Evolutionary conservation across 179 eudicot genomes (phyloP).

Genomic region (Spinacia oleracea): DNA sequence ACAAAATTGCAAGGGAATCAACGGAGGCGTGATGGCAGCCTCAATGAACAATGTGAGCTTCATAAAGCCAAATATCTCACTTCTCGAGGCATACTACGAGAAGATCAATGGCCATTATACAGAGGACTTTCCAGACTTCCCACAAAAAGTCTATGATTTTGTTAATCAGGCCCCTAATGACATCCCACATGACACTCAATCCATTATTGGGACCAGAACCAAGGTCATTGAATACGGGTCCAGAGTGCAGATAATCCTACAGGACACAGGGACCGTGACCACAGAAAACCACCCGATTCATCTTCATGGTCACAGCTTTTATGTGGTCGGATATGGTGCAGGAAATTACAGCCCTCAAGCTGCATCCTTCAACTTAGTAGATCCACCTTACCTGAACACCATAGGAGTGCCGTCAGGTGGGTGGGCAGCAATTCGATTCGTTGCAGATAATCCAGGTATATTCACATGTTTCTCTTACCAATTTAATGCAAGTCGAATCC

Average conservation of each 20-base stretch:
- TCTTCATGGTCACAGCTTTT: conserved; percentile 76
- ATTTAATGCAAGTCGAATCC: not conserved
- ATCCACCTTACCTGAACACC: conserved; percentile 76
- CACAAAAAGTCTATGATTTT: conserved; percentile 57
- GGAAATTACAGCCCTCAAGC: conserved; percentile 63
- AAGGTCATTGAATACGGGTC: conserved; percentile 63
- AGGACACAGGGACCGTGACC: conserved; percentile 68
- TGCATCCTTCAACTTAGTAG: conserved; percentile 60
- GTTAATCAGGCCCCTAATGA: conserved; percentile 74
- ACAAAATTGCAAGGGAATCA: conserved; percentile 44
- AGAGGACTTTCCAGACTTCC: conserved; percentile 65
- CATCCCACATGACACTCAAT: conserved; percentile 53
- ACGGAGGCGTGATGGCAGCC: conserved; percentile 69
- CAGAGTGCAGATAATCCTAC: conserved; percentile 63
- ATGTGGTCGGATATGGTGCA: conserved; percentile 67
- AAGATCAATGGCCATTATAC: conserved; percentile 54
- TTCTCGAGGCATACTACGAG: conserved; percentile 63
- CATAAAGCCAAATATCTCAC: conserved; percentile 50
- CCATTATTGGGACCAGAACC: conserved; percentile 53
- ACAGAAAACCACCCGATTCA: conserved; percentile 83
- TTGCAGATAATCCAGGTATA: conserved; percentile 76
- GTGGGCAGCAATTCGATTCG: conserved; percentile 75
- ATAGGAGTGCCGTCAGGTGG: conserved; percentile 78
- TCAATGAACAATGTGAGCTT: conserved; percentile 75
- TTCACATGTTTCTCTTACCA: not conserved